phyloP scores from a whole-genome alignment of 2,329 filamentous ascomycete species.

The Aspergillus awamori region DNA sequence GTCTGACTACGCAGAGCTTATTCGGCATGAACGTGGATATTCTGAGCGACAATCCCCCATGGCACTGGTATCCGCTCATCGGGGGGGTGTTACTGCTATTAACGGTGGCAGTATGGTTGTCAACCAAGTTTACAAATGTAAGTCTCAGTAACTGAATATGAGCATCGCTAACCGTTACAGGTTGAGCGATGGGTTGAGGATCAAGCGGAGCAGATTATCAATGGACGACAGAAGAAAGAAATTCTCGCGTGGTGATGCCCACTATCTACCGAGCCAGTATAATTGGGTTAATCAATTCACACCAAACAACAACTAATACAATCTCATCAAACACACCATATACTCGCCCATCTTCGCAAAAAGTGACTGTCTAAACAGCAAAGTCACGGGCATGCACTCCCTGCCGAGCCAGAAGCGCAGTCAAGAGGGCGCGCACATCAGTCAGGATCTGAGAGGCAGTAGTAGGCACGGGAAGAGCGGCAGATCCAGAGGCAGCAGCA shows the following conservation, averaged over 20 bases:
- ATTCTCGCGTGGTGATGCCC: neutral
- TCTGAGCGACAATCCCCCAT: conserved; percentile 12
- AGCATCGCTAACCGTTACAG: neutral
- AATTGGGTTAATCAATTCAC: too few species aligned
- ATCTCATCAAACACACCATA: too few species aligned
- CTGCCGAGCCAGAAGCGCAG: neutral
- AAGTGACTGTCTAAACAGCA: neutral
- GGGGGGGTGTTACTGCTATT: conserved; percentile 13
- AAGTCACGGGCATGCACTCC: neutral
- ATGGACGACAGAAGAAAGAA: neutral
- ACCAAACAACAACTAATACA: too few species aligned
- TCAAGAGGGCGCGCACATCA: neutral
- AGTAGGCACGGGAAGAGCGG: neutral
- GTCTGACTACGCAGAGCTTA: conserved; percentile 14
- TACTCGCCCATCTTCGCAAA: too few species aligned
- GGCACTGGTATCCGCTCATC: conserved; percentile 18
- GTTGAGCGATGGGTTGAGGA: conserved; percentile 4
- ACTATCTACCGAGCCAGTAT: too few species aligned
- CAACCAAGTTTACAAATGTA: conserved; percentile 18
- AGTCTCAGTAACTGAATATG: neutral
- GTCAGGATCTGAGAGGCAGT: neutral
- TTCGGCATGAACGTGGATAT: conserved; percentile 22
- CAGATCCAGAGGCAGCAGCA: neutral
- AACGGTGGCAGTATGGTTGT: conserved; percentile 13
- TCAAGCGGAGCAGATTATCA: neutral